Evolutionary conservation across 164 flowering plant genomes (phyloP).

Genomic region (Vitis amurensis): DNA sequence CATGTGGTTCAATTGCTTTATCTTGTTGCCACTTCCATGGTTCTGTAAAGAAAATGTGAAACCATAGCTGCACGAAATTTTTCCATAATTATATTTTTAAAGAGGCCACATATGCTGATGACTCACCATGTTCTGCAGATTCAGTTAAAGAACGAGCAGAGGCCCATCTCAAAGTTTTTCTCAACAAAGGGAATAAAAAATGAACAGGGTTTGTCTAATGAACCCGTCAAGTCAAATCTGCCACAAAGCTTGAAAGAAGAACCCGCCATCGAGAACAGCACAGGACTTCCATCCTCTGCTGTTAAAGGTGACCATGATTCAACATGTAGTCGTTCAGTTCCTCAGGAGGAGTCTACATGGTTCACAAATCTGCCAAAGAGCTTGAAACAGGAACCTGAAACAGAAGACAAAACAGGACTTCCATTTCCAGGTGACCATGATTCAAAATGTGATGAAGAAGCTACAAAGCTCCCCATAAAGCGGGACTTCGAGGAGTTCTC

Average conservation of each 20-base stretch:
- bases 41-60: no score
- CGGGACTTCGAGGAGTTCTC: conserved; percentile 35
- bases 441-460: conserved; percentile 17
- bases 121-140: conserved; percentile 34
- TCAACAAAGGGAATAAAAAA: conserved; percentile 33
- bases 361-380: no score
- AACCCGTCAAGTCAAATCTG: conserved; percentile 8
- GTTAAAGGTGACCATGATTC: conserved; percentile 5
- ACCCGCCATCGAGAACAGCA: conserved; percentile 16
- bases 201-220: conserved; percentile 20
- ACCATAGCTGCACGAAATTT: no score
- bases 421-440: conserved; percentile 10
- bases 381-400: conserved; percentile 13
- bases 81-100: no score
- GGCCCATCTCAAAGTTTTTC: conserved; percentile 65
- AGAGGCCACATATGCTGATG: no score
- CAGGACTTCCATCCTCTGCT: background rate
- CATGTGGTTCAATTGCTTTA: no score
- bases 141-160: conserved; percentile 47
- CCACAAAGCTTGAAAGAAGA: conserved; percentile 32
- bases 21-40: no score
- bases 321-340: background rate
- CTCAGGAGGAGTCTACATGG: no score
- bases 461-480: conserved; percentile 29
- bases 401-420: conserved; percentile 12